phyloP scores from a whole-genome alignment of 2,329 filamentous ascomycete genomes.

The Exophiala viscosa region DNA sequence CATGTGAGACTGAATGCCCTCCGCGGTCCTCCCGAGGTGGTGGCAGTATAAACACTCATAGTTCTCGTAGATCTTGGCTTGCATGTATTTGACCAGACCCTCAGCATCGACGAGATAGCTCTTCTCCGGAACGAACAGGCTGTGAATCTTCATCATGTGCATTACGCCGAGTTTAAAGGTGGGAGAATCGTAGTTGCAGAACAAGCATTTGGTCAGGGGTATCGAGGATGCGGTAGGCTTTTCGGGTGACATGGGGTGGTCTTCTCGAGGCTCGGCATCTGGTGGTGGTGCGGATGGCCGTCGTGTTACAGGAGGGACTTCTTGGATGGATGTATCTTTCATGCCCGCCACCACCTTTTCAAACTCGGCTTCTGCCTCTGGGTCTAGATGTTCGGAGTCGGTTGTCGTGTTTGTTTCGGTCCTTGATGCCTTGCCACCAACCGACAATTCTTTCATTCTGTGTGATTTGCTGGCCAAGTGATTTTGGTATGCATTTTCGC shows the following conservation, averaged over 20 bases:
- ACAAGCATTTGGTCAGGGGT: slow-evolving; percentile 65
- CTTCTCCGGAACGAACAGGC: slow-evolving; percentile 93
- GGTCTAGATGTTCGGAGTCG: slow-evolving; percentile 41
- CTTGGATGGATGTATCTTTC: slow-evolving; percentile 59
- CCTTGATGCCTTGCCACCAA: slow-evolving; percentile 42
- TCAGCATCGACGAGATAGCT: slow-evolving; percentile 77
- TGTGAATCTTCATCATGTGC: slow-evolving; percentile 69
- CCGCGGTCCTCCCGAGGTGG: slow-evolving; percentile 72
- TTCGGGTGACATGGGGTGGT: slow-evolving; percentile 37
- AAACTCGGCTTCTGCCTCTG: slow-evolving; percentile 53
- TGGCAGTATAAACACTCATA: slow-evolving; percentile 86
- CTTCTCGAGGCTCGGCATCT: slow-evolving; percentile 32
- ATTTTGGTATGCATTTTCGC: slow-evolving; percentile 92
- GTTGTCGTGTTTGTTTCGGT: slow-evolving; percentile 48
- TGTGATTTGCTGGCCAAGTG: slow-evolving; percentile 90
- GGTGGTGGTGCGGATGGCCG: slow-evolving; percentile 42
- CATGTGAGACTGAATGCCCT: slow-evolving; percentile 93
- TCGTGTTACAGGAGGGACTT: slow-evolving; percentile 44
- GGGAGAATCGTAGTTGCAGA: slow-evolving; percentile 84
- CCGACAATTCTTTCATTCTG: slow-evolving; percentile 59
- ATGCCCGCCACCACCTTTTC: slow-evolving; percentile 74
- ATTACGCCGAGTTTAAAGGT: slow-evolving; percentile 70
- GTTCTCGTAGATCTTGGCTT: slow-evolving; percentile 72
- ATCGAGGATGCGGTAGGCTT: slow-evolving; percentile 28
- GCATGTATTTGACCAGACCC: slow-evolving; percentile 73